Conservation (phyloP, 2,329 filamentous ascomycete species). For the Alternaria triticina region DNA sequence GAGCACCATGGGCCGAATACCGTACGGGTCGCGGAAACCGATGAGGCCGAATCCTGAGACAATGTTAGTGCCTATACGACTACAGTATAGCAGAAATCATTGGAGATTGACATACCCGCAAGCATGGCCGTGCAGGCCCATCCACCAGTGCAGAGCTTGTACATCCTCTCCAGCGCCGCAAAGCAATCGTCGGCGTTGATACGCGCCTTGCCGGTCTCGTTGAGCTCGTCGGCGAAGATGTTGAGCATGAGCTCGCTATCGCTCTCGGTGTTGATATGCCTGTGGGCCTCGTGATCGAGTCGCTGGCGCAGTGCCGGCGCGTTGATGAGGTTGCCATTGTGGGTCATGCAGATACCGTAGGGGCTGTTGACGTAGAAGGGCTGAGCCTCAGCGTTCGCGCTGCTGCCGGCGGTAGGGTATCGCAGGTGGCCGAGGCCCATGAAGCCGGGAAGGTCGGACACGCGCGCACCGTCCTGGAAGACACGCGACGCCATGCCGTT, state of each 20-base stretch:
- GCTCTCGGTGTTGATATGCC: slow-evolving; percentile 89
- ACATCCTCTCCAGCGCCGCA: slow-evolving; percentile 73
- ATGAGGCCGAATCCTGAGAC: slow-evolving; percentile 73
- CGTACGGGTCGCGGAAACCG: slow-evolving; percentile 79
- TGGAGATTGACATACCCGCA: slow-evolving; percentile 59
- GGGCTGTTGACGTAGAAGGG: slow-evolving; percentile 91
- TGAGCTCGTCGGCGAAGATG: slow-evolving; percentile 82
- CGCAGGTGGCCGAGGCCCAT: slow-evolving; percentile 87
- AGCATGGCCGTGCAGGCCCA: slow-evolving; percentile 85
- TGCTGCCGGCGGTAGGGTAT: slow-evolving; percentile 89
- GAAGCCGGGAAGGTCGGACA: slow-evolving; percentile 78
- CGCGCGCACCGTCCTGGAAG: slow-evolving; percentile 78
- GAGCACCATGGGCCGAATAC: slow-evolving; percentile 82
- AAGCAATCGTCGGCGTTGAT: slow-evolving; percentile 82
- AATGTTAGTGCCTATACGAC: slow-evolving; percentile 16
- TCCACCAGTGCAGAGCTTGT: slow-evolving; percentile 73
- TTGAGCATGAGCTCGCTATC: slow-evolving; percentile 90
- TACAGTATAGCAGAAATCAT: not conserved
- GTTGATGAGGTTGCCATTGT: slow-evolving; percentile 92
- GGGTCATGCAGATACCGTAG: slow-evolving; percentile 79
- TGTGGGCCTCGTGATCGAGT: slow-evolving; percentile 78
- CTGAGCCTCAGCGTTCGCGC: slow-evolving; percentile 83
- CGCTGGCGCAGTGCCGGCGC: slow-evolving; percentile 71
- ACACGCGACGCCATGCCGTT: slow-evolving; percentile 87
- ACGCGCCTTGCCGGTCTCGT: slow-evolving; percentile 80